Evolutionary conservation across 768 basidiomycete species (phyloP).

Genomic region (Asterophora parasitica): DNA sequence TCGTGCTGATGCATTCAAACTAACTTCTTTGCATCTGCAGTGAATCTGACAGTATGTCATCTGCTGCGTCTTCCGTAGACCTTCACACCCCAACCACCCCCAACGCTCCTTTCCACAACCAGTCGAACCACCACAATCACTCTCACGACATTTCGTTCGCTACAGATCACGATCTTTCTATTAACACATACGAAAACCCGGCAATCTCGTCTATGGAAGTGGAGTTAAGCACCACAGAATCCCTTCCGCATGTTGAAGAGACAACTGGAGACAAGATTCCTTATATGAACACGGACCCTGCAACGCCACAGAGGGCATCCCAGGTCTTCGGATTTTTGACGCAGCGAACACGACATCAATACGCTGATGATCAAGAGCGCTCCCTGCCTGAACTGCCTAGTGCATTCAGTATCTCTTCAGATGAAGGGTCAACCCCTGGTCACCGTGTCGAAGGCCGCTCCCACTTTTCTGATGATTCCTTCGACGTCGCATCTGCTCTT

Average conservation of each 20-base stretch:
- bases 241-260: slow-evolving; percentile 24
- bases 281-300: slow-evolving; percentile 33
- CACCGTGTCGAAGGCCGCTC: slow-evolving; percentile 17
- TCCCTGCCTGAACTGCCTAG: slow-evolving; percentile 36
- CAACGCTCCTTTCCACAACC: slow-evolving; percentile 34
- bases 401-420: slow-evolving; percentile 37
- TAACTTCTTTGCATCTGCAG: slow-evolving; percentile 25
- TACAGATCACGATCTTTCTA: slow-evolving; percentile 45
- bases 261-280: slow-evolving; percentile 22
- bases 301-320: slow-evolving; percentile 64
- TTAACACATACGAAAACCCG: slow-evolving; percentile 36
- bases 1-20: not conserved
- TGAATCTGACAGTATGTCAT: slow-evolving; percentile 39
- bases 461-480: slow-evolving; percentile 27
- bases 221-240: slow-evolving; percentile 55
- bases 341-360: slow-evolving; percentile 34
- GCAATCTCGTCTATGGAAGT: slow-evolving; percentile 74
- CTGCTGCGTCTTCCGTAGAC: slow-evolving; percentile 43
- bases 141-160: slow-evolving; percentile 36
- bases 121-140: slow-evolving; percentile 23
- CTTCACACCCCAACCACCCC: slow-evolving; percentile 48
- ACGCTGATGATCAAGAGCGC: slow-evolving; percentile 29
- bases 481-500: slow-evolving; percentile 11
- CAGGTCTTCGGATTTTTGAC: slow-evolving; percentile 73
- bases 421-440: slow-evolving; percentile 19